Evolutionary conservation across 2,329 filamentous ascomycete species (phyloP).

Genomic region (Drechslerella coelobrocha): DNA sequence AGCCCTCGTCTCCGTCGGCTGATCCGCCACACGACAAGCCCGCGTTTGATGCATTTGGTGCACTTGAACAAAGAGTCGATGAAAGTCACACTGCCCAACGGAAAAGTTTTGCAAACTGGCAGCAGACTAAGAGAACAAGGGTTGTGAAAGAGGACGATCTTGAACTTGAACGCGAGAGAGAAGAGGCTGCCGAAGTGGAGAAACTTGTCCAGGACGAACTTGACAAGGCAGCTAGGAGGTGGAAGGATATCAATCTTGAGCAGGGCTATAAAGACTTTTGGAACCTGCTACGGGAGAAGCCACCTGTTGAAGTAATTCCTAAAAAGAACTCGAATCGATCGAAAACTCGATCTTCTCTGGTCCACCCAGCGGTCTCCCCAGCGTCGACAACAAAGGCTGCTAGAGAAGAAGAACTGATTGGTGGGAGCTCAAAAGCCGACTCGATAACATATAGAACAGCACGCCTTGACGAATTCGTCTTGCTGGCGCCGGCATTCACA

Average conservation of each 20-base stretch:
- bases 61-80: not conserved
- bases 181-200: not conserved
- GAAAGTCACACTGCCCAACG: not conserved
- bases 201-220: not conserved
- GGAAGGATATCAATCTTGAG: not conserved
- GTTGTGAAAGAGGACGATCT: not conserved
- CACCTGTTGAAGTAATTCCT: not conserved
- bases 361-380: no score
- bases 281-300: not conserved
- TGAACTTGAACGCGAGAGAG: not conserved
- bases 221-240: not conserved
- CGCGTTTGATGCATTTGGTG: not conserved
- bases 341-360: not conserved
- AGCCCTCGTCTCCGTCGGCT: not conserved
- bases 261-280: not conserved
- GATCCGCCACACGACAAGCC: not conserved
- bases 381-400: no score
- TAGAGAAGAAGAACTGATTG: no score
- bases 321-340: not conserved
- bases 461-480: constrained; percentile 32
- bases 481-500: constrained; percentile 33
- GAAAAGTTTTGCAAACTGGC: not conserved
- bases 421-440: not conserved
- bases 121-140: not conserved
- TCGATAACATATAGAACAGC: constrained; percentile 21